These are phyloP conservation scores for Claviceps quebecensis DNA, from an alignment of 2,329 filamentous ascomycete genomes.

Conservation along the genomic window DNA sequence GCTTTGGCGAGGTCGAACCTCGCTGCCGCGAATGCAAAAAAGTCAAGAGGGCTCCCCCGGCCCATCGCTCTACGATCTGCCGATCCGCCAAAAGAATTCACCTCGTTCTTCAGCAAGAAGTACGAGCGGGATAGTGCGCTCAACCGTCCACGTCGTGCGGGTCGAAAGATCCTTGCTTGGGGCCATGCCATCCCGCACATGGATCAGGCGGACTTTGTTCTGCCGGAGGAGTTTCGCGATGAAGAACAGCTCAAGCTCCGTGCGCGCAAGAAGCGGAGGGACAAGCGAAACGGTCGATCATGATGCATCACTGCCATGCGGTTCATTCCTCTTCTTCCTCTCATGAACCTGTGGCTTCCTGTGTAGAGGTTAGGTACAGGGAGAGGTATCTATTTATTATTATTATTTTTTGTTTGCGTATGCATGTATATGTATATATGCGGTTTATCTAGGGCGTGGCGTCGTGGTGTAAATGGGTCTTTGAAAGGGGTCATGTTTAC, in stretches of 20 bases:
- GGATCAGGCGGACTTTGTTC: constrained; percentile 54
- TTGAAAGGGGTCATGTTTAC: background rate
- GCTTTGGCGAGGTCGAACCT: constrained; percentile 40
- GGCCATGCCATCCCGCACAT: constrained; percentile 68
- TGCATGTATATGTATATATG: background rate
- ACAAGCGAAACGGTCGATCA: constrained; percentile 37
- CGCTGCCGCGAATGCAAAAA: constrained; percentile 21
- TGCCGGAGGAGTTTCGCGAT: constrained; percentile 53
- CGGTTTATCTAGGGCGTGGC: background rate
- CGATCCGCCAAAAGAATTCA: constrained; percentile 48
- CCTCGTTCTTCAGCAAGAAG: constrained; percentile 73
- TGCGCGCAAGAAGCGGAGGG: constrained; percentile 47
- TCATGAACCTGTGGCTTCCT: background rate
- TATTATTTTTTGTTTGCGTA: background rate
- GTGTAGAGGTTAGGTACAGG: background rate
- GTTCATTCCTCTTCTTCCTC: background rate
- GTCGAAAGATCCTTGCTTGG: constrained; percentile 63
- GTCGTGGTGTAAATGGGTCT: constrained; percentile 1
- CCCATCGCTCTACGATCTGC: constrained; percentile 19
- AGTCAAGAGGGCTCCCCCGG: constrained; percentile 15
- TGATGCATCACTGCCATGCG: constrained; percentile 10
- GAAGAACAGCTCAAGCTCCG: constrained; percentile 41
- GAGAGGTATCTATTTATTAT: background rate
- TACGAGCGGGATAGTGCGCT: constrained; percentile 69
- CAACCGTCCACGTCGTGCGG: constrained; percentile 54